Base-by-base conservation (phyloP, 768 basidiomycete species). In the Mycena albidolilacea region DNA sequence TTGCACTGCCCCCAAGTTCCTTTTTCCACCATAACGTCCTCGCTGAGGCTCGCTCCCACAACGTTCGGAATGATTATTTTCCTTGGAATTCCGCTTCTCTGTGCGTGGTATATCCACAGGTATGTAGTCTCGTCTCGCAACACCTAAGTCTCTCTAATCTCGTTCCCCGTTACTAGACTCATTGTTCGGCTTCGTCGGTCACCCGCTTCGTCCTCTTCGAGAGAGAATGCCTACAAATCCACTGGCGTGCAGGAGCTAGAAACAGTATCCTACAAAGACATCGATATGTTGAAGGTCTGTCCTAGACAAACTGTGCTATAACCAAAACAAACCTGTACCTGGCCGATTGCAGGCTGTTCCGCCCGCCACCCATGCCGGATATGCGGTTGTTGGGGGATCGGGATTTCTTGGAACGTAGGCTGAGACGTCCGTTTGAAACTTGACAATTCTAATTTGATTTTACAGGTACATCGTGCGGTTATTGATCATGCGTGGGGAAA, bases 401-500 rank as follows among this genome's bases (percentile, higher is more conserved):
- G 81, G 81, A 1, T 82, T 82, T 63, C 72, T 83, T 37, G 82
- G 82, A 60, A 78, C 79, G 82, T 80, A 64, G 46, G 14, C 30
- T n/a, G 35, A n/a, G 50, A 19, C 7, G 30, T 11, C 44, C 52
- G 19, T 61, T 15, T 5, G 35, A 14, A 21, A 57, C 46, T 21
- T 14, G 39, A 50, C 7, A 38, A 48, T 60, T 11, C 12, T 60
- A 15, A 66, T 44, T 30, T 10, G 41, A n/a, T n/a, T 41, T 17
- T 39, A 3, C 52, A 84, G 83, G 30, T 83, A 81, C 67, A 77
- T 84, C 38, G 78, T 82, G 37, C 79, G 79, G 19, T 70, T 84
- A 6, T 78, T 84, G 17, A 64, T 84, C n/a, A 77, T 82, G 38
- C 79, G 82, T 41, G 83, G 82, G 0, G 83, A 83, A 70, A 80